Conservation (phyloP, 768 basidiomycete species). For the Lactifluus piperatus region DNA sequence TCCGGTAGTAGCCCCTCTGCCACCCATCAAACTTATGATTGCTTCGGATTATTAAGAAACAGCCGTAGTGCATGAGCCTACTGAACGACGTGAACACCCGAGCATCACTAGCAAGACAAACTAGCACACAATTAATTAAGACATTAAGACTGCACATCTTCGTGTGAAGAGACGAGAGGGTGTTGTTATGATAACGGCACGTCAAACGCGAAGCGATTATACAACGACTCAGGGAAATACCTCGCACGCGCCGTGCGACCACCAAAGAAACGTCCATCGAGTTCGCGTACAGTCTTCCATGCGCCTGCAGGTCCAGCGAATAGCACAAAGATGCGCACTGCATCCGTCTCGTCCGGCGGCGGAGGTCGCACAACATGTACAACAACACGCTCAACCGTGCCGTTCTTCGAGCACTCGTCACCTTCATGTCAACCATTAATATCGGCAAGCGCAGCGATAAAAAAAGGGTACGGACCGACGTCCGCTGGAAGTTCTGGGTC, state of each 20-base stretch:
- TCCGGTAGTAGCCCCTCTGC: no score
- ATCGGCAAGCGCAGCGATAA: constrained; percentile 1
- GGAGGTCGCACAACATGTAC: constrained; percentile 70
- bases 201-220: constrained; percentile 44
- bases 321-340: constrained; percentile 83
- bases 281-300: constrained; percentile 90
- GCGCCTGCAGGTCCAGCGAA: constrained; percentile 90
- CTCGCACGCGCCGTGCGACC: constrained; percentile 75
- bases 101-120: background rate
- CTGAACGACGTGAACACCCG: background rate
- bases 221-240: constrained; percentile 64
- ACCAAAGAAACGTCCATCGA: constrained; percentile 90
- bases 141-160: background rate
- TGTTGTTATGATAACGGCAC: constrained; percentile 26
- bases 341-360: constrained; percentile 60
- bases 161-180: background rate
- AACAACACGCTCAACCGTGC: constrained; percentile 84
- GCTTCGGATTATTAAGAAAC: no score
- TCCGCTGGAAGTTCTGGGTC: constrained; percentile 82
- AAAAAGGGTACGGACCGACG: constrained; percentile 50
- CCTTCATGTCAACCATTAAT: constrained; percentile 34
- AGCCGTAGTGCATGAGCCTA: no score
- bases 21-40: no score
- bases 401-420: constrained; percentile 87
- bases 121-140: background rate